Evolutionary conservation across 2,329 filamentous ascomycete genomes (phyloP).

Genomic region (Alternaria sp.): DNA sequence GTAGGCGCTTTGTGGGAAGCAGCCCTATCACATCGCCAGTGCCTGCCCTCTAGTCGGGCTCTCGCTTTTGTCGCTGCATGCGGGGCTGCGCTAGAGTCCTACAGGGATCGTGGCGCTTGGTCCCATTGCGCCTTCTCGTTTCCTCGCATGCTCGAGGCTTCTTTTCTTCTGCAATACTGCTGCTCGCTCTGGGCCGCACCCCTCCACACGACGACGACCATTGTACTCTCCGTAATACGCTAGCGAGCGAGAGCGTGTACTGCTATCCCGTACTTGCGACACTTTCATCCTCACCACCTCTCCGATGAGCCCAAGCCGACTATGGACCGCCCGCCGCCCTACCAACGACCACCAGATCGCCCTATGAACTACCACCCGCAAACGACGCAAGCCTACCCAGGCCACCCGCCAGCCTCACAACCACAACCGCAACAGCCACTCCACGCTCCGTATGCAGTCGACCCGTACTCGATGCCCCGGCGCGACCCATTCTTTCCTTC

Average conservation of each 20-base stretch:
- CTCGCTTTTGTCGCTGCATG: slow-evolving; percentile 3
- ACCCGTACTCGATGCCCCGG: slow-evolving; percentile 55
- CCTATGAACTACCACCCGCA: slow-evolving; percentile 56
- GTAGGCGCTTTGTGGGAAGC: background rate
- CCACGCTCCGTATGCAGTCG: slow-evolving; percentile 53
- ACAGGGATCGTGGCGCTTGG: slow-evolving; percentile 18
- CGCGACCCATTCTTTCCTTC: slow-evolving; percentile 56
- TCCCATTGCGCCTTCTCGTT: slow-evolving; percentile 20
- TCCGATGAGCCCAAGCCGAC: slow-evolving; percentile 21
- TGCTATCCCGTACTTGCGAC: background rate
- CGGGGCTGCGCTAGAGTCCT: slow-evolving; percentile 12
- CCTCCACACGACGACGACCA: background rate
- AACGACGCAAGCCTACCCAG: slow-evolving; percentile 33
- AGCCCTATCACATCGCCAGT: slow-evolving; percentile 7
- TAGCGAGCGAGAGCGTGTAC: background rate
- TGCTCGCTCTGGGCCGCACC: background rate
- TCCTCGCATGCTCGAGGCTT: slow-evolving; percentile 19
- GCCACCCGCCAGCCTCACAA: slow-evolving; percentile 41
- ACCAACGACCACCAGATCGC: slow-evolving; percentile 48
- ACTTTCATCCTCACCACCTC: background rate
- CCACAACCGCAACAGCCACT: slow-evolving; percentile 43
- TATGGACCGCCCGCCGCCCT: slow-evolving; percentile 51
- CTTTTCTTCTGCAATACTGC: slow-evolving; percentile 4
- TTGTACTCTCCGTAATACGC: background rate
- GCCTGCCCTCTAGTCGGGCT: background rate